Evolutionary conservation across 768 basidiomycete genomes (phyloP).

Genomic region (Suillus paluster): DNA sequence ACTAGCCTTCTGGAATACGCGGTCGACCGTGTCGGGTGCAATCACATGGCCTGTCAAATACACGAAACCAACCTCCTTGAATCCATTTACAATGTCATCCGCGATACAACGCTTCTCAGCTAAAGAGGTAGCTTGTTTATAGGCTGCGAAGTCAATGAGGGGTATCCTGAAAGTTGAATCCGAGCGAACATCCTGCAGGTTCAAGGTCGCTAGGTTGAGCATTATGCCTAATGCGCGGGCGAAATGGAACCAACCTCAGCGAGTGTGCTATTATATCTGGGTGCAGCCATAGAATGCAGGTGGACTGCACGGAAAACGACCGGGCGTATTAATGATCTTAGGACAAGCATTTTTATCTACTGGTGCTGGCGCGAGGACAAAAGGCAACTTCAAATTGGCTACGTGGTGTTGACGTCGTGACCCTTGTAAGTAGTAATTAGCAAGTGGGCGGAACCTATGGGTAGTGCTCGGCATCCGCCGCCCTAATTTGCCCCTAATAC

Average conservation of each 20-base stretch:
- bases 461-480: no score
- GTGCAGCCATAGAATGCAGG: not conserved
- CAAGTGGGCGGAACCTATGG: no score
- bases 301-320: not conserved
- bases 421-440: no score
- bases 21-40: constrained; percentile 54
- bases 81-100: constrained; percentile 70
- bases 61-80: constrained; percentile 81
- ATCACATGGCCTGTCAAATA: constrained; percentile 81
- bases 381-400: not conserved
- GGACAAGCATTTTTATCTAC: not conserved
- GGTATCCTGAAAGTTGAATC: constrained; percentile 65
- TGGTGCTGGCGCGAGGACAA: not conserved
- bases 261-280: constrained; percentile 20
- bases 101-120: constrained; percentile 67
- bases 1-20: constrained; percentile 67
- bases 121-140: constrained; percentile 51
- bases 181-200: constrained; percentile 38
- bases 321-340: not conserved
- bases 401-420: not conserved
- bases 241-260: constrained; percentile 24
- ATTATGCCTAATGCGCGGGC: not conserved
- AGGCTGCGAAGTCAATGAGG: constrained; percentile 77
- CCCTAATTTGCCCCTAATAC: no score
- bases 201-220: not conserved